Evolutionary conservation across 495 filamentous ascomycete genomes (phyloP), one percentile per base, ranked within the genome.

Genomic region (Daldinia decipiens): DNA sequence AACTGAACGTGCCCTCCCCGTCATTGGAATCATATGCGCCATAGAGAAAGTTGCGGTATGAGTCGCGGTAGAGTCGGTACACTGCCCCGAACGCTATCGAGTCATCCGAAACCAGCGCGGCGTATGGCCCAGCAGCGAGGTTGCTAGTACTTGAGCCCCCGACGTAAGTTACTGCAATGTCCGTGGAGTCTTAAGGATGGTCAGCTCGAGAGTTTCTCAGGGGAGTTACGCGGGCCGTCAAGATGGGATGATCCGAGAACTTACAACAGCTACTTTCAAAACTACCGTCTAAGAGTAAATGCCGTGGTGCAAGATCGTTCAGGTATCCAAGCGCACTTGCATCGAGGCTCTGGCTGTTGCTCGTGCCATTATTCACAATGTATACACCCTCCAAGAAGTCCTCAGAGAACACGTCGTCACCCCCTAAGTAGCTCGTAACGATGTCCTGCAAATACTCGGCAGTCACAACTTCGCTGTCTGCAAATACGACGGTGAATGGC

Each of bases 351-450:
- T 52, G 13, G 60, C 80, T 82, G 15, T 82, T 77, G 19, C 65
- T 67, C 5, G 67, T 68, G 7, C 71, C 61, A n/a, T 71, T 73
- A 52, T 60, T 70, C 4, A 29, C 57, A 58, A 81, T 65, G 51
- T 76, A 79, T 29, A 81, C 21, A 6, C 73, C 65, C 31, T 74
- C 71, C 13, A 81, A 65, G 65, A 81, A 81, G 47, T 78, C 76
- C 9, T 61, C 61, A 15, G 72, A 67, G 31, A 71, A 74, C 15
- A 74, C 72, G 45, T 74, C 72, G 29, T 74, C 72, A 27, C 68
- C 63, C 7, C 38, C 60, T 15, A 67, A 19, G 36, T 67, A 74
- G 55, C 72, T 65, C 17, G 63, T 60, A 32, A 74, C 56, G 27
- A 9, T 15, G 13, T 21, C 17, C 8, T 5, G 43, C 8, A 47